Percentiles rank a stretch among this genome's conserved stretches.
phyloP scores from a whole-genome alignment of 140 eudicot genomes.

The Erigeron philadelphicus region DNA sequence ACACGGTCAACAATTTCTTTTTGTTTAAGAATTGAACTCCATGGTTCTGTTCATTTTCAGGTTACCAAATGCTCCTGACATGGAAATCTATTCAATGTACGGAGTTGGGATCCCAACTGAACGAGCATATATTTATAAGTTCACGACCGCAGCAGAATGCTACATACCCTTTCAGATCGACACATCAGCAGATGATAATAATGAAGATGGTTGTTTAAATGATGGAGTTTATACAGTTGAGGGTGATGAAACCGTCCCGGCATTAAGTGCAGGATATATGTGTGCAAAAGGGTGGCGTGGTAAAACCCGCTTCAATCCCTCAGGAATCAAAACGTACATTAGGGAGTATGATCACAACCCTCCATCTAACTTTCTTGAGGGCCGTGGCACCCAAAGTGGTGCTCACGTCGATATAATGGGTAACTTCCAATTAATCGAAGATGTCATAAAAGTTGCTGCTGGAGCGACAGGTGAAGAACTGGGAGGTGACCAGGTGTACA shows the following conservation, averaged over 20 bases:
- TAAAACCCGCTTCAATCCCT: slow-evolving; percentile 85
- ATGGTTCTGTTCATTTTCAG: slow-evolving; percentile 34
- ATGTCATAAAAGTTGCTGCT: slow-evolving; percentile 76
- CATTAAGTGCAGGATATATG: slow-evolving; percentile 89
- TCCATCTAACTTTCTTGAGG: slow-evolving; percentile 79
- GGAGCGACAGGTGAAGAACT: slow-evolving; percentile 85
- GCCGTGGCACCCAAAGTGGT: slow-evolving; percentile 94
- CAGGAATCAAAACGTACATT: slow-evolving; percentile 58
- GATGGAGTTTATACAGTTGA: slow-evolving; percentile 78
- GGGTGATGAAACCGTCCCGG: slow-evolving; percentile 94
- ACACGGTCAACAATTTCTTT: not conserved
- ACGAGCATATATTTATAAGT: slow-evolving; percentile 72
- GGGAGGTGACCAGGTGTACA: slow-evolving; percentile 86
- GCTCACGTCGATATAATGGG: slow-evolving; percentile 99
- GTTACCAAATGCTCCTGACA: slow-evolving; percentile 94
- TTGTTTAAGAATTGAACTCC: not conserved
- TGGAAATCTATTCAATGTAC: slow-evolving; percentile 83
- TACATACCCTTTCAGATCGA: slow-evolving; percentile 86
- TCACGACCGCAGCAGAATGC: slow-evolving; percentile 70
- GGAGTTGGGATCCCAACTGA: slow-evolving; percentile 96
- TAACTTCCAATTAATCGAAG: slow-evolving; percentile 84
- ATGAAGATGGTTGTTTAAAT: slow-evolving; percentile 51
- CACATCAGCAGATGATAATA: slow-evolving; percentile 58
- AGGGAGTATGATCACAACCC: slow-evolving; percentile 93
- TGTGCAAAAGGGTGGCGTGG: slow-evolving; percentile 99